phyloP scores from a whole-genome alignment of 164 flowering plant species.

The Nymphaea colorata region DNA sequence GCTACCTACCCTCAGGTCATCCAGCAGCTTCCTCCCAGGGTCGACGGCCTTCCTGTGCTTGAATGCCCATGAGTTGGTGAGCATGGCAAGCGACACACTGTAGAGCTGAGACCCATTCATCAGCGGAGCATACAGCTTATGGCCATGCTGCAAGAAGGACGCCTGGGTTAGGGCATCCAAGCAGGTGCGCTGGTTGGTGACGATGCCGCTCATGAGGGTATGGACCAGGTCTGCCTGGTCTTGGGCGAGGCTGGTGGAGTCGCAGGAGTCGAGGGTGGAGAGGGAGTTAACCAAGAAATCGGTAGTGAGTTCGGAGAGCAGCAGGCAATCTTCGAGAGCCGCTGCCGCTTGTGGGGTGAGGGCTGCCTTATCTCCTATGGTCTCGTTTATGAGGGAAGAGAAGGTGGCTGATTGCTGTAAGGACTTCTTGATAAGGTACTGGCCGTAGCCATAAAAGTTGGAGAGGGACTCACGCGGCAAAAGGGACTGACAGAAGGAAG shows the following conservation, averaged over 20 bases:
- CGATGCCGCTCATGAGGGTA: constrained; percentile 20
- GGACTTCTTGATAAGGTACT: constrained; percentile 13
- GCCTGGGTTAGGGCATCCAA: constrained; percentile 13
- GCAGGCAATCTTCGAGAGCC: constrained; percentile 25
- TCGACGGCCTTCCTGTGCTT: constrained; percentile 1
- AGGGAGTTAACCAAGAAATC: constrained; percentile 16
- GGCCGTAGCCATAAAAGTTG: constrained; percentile 25
- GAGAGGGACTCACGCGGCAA: constrained; percentile 12
- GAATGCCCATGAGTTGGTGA: constrained; percentile 13
- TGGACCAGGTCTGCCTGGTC: constrained; percentile 19
- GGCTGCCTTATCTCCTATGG: constrained; percentile 4
- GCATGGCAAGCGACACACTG: constrained; percentile 17
- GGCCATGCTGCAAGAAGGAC: constrained; percentile 2
- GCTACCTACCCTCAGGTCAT: no score
- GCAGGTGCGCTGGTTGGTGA: constrained; percentile 31
- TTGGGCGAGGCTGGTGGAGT: background rate
- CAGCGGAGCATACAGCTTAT: constrained; percentile 11
- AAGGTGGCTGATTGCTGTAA: constrained; percentile 13
- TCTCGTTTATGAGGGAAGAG: constrained; percentile 10
- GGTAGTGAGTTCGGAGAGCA: constrained; percentile 14
- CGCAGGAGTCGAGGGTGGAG: constrained; percentile 9
- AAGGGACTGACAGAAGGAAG: constrained; percentile 26
- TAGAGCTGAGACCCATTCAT: constrained; percentile 10
- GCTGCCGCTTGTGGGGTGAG: constrained; percentile 8
- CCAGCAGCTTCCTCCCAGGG: no score